Conservation (phyloP, 1,284 basidiomycete genomes). For the Tilletiaria anomala region DNA sequence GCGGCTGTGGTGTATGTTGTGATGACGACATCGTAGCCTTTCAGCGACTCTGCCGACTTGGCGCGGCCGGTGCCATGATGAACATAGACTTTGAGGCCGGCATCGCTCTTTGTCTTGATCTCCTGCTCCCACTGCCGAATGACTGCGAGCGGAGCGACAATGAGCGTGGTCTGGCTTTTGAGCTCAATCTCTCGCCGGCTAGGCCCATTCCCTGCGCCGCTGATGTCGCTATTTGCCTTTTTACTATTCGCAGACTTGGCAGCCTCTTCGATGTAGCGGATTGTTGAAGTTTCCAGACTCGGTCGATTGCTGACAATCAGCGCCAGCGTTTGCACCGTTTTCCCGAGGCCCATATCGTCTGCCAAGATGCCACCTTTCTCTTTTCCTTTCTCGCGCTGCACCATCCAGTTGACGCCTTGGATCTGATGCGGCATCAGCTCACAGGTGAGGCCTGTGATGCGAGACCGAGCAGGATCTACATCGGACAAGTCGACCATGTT, state of each 20-base stretch:
- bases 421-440: conserved; percentile 72
- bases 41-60: conserved; percentile 11
- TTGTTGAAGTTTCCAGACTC: background rate
- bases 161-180: conserved; percentile 18
- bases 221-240: too few species aligned
- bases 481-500: conserved; percentile 19
- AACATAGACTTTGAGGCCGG: conserved; percentile 22
- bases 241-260: background rate
- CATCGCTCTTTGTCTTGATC: conserved; percentile 57
- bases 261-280: background rate
- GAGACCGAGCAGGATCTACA: conserved; percentile 6
- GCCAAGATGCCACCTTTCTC: conserved; percentile 74
- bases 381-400: conserved; percentile 56
- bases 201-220: too few species aligned
- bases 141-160: conserved; percentile 48
- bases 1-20: conserved; percentile 31
- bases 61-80: conserved; percentile 28
- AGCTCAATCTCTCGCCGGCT: background rate
- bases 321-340: conserved; percentile 73
- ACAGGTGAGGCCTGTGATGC: conserved; percentile 44
- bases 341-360: conserved; percentile 61
- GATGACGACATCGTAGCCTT: conserved; percentile 29
- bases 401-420: conserved; percentile 73
- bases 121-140: conserved; percentile 85
- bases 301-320: conserved; percentile 49